phyloP scores from a whole-genome alignment of 2,329 filamentous ascomycete genomes.

The Dendrostoma leiphaemia region DNA sequence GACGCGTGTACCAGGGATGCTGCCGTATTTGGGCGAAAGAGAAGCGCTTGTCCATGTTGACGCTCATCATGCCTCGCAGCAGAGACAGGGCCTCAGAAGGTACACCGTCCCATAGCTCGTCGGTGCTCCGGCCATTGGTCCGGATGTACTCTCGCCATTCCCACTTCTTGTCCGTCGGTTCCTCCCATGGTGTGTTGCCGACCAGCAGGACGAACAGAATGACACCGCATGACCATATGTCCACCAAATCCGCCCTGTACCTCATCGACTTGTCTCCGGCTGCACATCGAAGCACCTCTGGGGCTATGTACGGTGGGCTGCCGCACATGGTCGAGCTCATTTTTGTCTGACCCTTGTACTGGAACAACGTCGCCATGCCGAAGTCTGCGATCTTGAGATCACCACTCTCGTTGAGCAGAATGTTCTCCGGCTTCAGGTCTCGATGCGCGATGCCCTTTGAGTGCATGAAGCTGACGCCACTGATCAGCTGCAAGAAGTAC shows the following conservation, averaged over 20 bases:
- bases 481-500: constrained; percentile 90
- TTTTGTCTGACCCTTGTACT: constrained; percentile 82
- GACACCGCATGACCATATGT: constrained; percentile 97
- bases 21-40: constrained; percentile 81
- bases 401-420: constrained; percentile 79
- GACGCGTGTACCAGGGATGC: constrained; percentile 91
- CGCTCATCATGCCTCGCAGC: constrained; percentile 87
- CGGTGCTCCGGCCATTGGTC: constrained; percentile 75
- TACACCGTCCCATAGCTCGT: constrained; percentile 81
- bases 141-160: constrained; percentile 87
- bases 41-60: constrained; percentile 74
- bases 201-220: constrained; percentile 95
- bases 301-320: constrained; percentile 94
- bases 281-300: constrained; percentile 71
- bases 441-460: constrained; percentile 92
- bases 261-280: constrained; percentile 49
- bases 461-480: constrained; percentile 92
- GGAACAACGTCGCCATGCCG: constrained; percentile 89
- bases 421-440: constrained; percentile 92
- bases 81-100: constrained; percentile 75
- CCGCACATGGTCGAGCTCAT: constrained; percentile 87
- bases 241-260: constrained; percentile 77
- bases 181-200: constrained; percentile 97
- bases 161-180: constrained; percentile 80
- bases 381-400: constrained; percentile 96